phyloP scores from a whole-genome alignment of 768 basidiomycete species.

The Tremella yokohamensis region DNA sequence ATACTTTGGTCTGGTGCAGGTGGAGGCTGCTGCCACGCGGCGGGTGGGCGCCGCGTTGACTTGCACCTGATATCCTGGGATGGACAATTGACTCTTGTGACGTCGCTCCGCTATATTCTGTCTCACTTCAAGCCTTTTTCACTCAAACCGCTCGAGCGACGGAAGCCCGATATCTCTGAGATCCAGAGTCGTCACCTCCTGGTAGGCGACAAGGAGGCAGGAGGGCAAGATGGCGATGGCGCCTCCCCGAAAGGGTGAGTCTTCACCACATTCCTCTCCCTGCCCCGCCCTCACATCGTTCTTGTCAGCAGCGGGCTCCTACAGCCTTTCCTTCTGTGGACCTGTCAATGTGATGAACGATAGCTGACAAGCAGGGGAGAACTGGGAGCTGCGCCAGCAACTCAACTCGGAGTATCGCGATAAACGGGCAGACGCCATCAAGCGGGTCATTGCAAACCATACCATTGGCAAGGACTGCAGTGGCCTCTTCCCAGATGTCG shows the following conservation, averaged over 20 bases:
- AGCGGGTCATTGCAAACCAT: slow-evolving; percentile 95
- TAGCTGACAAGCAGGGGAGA: slow-evolving; percentile 66
- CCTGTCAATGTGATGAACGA: background rate
- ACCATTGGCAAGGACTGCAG: slow-evolving; percentile 90
- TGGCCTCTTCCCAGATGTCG: slow-evolving; percentile 93
- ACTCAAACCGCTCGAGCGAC: too few relatives aligned
- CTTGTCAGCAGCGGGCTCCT: background rate
- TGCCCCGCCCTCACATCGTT: background rate
- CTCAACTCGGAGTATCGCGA: slow-evolving; percentile 95
- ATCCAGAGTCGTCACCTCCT: too few relatives aligned
- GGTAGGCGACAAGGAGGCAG: too few relatives aligned
- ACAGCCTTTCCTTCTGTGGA: background rate
- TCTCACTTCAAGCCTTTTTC: too few relatives aligned
- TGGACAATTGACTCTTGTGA: too few relatives aligned
- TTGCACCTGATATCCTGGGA: too few relatives aligned
- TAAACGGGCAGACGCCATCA: slow-evolving; percentile 97
- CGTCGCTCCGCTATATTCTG: too few relatives aligned
- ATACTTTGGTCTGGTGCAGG: background rate
- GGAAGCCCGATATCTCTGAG: too few relatives aligned
- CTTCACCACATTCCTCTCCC: slow-evolving; percentile 6
- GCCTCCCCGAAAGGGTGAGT: slow-evolving; percentile 27
- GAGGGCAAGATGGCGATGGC: slow-evolving; percentile 9
- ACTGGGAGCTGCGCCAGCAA: slow-evolving; percentile 94
- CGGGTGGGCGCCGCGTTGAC: too few relatives aligned
- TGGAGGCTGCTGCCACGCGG: too few relatives aligned